Evolutionary conservation across 192 early-diverging fungal genomes (phyloP).

Genomic region (Chytriomyces confervae): DNA sequence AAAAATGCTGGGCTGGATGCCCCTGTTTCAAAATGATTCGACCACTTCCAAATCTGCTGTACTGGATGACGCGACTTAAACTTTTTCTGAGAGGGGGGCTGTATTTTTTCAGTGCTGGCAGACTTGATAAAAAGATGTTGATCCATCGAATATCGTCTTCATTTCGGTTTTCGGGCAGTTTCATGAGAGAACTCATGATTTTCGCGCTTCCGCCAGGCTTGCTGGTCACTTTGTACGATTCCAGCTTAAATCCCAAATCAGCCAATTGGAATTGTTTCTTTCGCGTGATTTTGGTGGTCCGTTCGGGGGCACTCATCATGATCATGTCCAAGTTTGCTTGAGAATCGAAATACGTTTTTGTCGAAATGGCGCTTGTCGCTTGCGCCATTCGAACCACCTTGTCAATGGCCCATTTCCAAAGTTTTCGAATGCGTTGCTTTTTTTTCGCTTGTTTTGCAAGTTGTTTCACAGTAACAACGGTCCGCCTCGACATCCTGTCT

Average conservation of each 20-base stretch:
- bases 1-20: neutral
- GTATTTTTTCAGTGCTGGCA: neutral
- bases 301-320: neutral
- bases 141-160: neutral
- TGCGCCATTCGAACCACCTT: neutral
- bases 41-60: neutral
- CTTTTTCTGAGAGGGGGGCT: neutral
- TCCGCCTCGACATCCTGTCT: too few relatives aligned
- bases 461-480: too few relatives aligned
- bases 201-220: neutral
- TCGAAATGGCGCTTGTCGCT: neutral
- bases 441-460: neutral
- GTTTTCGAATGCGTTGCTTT: neutral
- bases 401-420: conserved; percentile 12
- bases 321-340: neutral
- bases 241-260: conserved; percentile 7
- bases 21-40: conserved; percentile 17
- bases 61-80: neutral
- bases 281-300: neutral
- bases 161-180: neutral
- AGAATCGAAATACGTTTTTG: neutral
- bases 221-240: neutral
- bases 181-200: neutral
- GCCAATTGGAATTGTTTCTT: neutral
- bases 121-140: neutral